Conservation (phyloP, 2,329 filamentous ascomycete species). For the Fusarium pseudograminearum region DNA sequence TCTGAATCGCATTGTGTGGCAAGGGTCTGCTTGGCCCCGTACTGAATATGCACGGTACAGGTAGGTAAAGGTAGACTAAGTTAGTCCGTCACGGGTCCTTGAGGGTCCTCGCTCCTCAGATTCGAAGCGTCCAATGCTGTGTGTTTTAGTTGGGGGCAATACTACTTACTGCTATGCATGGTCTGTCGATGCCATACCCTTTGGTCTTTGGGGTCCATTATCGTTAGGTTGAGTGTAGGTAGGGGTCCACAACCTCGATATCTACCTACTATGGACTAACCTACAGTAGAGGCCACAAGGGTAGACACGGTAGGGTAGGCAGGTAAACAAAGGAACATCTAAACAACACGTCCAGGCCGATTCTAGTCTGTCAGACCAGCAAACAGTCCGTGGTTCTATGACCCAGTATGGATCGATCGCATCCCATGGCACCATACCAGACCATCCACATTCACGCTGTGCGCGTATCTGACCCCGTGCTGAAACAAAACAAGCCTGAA, state of each 20-base stretch:
- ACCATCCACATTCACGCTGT: slow-evolving; percentile 37
- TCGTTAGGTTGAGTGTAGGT: slow-evolving; percentile 1
- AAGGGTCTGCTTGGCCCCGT: slow-evolving; percentile 41
- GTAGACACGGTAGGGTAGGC: slow-evolving; percentile 2
- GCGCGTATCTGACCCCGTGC: slow-evolving; percentile 41
- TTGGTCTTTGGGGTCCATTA: slow-evolving; percentile 25
- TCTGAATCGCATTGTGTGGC: slow-evolving; percentile 43
- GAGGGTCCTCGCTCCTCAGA: slow-evolving; percentile 20
- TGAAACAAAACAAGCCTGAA: slow-evolving; percentile 47
- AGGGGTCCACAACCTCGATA: slow-evolving; percentile 36
- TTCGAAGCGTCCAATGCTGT: slow-evolving; percentile 12
- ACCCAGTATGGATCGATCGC: slow-evolving; percentile 7
- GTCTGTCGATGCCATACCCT: slow-evolving; percentile 36
- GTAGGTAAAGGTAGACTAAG: slow-evolving; percentile 11
- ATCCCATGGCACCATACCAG: slow-evolving; percentile 29
- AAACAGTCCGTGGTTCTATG: slow-evolving; percentile 14
- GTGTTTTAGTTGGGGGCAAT: slow-evolving; percentile 9
- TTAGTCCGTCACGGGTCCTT: slow-evolving; percentile 37
- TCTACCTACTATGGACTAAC: neutral
- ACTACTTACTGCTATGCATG: slow-evolving; percentile 27
- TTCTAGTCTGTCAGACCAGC: slow-evolving; percentile 10
- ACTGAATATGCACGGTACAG: slow-evolving; percentile 34
- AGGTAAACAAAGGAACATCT: slow-evolving; percentile 14
- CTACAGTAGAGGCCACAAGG: neutral
- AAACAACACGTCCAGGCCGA: slow-evolving; percentile 3